Evolutionary conservation across 768 basidiomycete species (phyloP), one percentile per base, ranked within the genome.

Genomic region (Tubosaeta sp.): DNA sequence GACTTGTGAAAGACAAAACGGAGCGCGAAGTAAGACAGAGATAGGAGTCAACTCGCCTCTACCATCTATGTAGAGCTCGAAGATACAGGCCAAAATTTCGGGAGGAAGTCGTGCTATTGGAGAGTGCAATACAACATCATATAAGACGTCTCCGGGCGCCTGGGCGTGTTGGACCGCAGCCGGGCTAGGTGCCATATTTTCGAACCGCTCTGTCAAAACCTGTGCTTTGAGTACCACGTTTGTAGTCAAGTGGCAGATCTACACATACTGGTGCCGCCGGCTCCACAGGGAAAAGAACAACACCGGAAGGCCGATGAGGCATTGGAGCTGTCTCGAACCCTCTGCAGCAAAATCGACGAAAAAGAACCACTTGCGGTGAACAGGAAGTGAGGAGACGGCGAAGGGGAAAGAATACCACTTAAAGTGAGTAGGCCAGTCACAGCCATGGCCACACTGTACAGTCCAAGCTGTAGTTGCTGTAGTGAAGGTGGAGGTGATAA

Each of bases 31-130:
- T 9, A 24, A 10, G 3, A 32, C 1, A 22, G 27, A 12, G 19
- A 29, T 10, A 1, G 31, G 21, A 1, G 25, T 21, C n/a, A 13
- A 32, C 12, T 25, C 35, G 27, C n/a, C 45, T 14, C 16, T 24
- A 19, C 1, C 1, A 16, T 13, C 18, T 16, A 59, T 21, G 31
- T 32, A 62, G 13, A 49, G 6, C 24, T 48, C 44, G 29, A 55
- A 64, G 7, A 64, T 39, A 27, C 34, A 14, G 6, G 25, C 25
- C 22, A 74, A 48, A 74, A 79, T 65, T 68, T 81, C 57, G 4
- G 52, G 38, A 18, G 57, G 62, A 24, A 64, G 31, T 12, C 44
- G 27, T 21, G 43, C 43, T 18, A 59, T 36, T 3, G 48, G 56
- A n/a, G 48, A 51, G 34, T 2, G 19, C 24, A 30, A 39, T n/a